Base-by-base conservation (phyloP, 805 yeast genomes). In the Candida broadrunensis region DNA sequence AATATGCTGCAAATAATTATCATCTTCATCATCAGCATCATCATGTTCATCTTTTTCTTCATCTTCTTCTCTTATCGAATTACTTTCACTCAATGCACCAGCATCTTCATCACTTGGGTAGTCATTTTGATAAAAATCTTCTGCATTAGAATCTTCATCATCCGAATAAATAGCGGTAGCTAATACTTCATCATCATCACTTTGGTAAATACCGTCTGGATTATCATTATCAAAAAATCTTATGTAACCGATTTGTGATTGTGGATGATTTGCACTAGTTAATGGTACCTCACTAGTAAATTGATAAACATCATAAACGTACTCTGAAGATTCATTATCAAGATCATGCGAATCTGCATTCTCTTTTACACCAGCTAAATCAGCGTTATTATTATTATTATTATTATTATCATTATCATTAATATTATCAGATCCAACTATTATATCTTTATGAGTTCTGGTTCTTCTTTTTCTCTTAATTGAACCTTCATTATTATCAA, bases 31-130 rank as follows among this genome's bases (percentile, higher is more conserved):
- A 23, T 34, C 43, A 26, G 30, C 15, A 26, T 49, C 38, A 35
- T 39, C 24, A 20, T 48, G 52, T 7, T 44, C 55, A 11, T 49
- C 51, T 14, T 56, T 62, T 5, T 34, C 46, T 3, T 39, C 41
- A 16, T 40, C 52, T 12, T 37, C 45, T 13, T 43, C 47, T 17
- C 47, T 36, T 33, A 43, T 36, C 42, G 48, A 16, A 42, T 49
- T 21, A 2, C 42, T 45, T 27, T 49, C 55, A 25, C 58, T 47
- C 18, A 36, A 46, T 3, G 45, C 53, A 2, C 54, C 62, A 8
- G 80, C 88, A 52, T 86, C 91, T 47, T 88, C 97, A 55, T 90
- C 97, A 35, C 88, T 96, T 0, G 98, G 98, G 55, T 91, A 91
- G 55, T 91, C 98, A 61, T 93, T 91, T 52, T 81, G 80, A 58